These are phyloP conservation scores for Aegilops speltoides DNA, from an alignment of 176 grass and related monocot genomes.

Conservation along the genomic window DNA sequence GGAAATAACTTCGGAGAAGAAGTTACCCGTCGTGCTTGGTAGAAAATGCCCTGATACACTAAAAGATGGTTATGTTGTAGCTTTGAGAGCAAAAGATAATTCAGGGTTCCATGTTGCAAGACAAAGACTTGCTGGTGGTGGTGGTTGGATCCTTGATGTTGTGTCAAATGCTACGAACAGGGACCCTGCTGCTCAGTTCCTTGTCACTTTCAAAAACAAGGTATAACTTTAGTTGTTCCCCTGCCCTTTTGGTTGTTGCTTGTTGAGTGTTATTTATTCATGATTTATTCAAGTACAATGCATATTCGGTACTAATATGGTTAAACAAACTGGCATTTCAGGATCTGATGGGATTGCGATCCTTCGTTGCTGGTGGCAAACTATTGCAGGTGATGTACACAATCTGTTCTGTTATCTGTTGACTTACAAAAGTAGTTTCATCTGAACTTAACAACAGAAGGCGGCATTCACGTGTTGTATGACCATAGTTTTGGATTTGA, in stretches of 20 bases:
- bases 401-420: background rate
- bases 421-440: background rate
- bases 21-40: constrained; percentile 23
- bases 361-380: constrained; percentile 91
- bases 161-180: constrained; percentile 83
- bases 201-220: constrained; percentile 82
- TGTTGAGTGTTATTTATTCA: constrained; percentile 17
- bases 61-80: constrained; percentile 84
- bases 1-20: constrained; percentile 67
- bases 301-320: background rate
- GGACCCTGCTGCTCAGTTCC: constrained; percentile 93
- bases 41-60: constrained; percentile 60
- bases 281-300: background rate
- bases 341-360: constrained; percentile 86
- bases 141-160: constrained; percentile 89
- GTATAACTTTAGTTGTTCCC: constrained; percentile 13
- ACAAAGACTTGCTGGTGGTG: constrained; percentile 65
- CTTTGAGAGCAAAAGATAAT: constrained; percentile 65
- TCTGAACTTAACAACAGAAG: background rate
- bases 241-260: background rate
- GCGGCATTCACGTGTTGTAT: background rate
- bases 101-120: constrained; percentile 77
- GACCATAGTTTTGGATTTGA: background rate
- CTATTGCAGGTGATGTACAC: constrained; percentile 70
- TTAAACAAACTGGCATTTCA: constrained; percentile 24